A percentile compares a stretch with the other conserved stretches of the same genome.
phyloP scores from a whole-genome alignment of 2,329 filamentous ascomycete genomes.

The Myotisia sp. region DNA sequence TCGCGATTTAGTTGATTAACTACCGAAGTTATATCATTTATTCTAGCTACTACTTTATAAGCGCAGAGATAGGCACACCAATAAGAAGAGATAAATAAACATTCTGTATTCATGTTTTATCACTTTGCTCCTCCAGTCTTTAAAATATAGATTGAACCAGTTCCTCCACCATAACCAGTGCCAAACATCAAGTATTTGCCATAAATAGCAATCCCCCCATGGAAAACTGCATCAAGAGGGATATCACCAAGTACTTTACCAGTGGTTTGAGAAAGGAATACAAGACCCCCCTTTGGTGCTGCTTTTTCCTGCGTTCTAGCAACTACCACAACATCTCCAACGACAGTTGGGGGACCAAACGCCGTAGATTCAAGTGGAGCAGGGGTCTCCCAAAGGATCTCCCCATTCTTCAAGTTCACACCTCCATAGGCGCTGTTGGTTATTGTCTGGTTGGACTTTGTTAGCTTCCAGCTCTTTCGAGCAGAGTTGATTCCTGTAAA shows the following conservation, averaged over 20 bases:
- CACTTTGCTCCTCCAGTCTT: neutral
- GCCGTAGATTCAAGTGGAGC: neutral
- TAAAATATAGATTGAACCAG: neutral
- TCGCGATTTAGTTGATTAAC: no score
- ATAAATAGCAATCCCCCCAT: constrained; percentile 1
- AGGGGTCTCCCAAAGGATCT: neutral
- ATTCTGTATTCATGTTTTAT: no score
- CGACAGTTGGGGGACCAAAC: neutral
- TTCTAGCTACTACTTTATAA: no score
- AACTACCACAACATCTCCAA: neutral
- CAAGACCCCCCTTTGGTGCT: neutral
- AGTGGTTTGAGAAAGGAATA: constrained; percentile 1
- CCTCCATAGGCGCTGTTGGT: neutral
- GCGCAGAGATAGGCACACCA: no score
- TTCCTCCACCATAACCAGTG: neutral
- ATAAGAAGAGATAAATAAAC: no score
- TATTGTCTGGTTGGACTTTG: neutral
- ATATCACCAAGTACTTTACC: neutral
- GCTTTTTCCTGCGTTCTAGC: neutral
- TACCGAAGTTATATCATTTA: no score
- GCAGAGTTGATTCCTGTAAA: constrained; percentile 1
- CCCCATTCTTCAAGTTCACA: neutral
- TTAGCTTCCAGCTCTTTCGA: neutral
- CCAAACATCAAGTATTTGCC: constrained; percentile 1
- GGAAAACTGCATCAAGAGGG: neutral